Evolutionary conservation across 1,284 basidiomycete genomes (phyloP).

Genomic region (Meira nashicola): DNA sequence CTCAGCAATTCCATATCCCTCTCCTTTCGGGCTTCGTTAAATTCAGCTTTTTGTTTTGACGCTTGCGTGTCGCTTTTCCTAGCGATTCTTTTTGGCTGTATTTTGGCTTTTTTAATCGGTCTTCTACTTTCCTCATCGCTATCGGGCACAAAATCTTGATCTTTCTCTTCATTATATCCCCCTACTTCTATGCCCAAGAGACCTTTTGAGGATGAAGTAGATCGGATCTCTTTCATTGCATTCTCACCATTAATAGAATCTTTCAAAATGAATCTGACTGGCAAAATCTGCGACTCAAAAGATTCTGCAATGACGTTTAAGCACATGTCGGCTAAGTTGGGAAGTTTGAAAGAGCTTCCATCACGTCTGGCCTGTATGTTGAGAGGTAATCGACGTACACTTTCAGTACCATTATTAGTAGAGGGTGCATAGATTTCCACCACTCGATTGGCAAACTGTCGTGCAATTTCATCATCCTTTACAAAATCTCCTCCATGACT

Average conservation of each 20-base stretch:
- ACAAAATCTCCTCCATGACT: background rate
- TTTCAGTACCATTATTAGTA: background rate
- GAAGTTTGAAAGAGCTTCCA: background rate
- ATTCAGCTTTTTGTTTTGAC: background rate
- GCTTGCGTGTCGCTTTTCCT: background rate
- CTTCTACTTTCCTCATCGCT: background rate
- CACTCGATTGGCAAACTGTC: background rate
- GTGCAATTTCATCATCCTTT: background rate
- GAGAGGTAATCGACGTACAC: background rate
- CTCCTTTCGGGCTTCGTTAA: background rate
- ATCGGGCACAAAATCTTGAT: constrained; percentile 5
- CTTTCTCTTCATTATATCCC: background rate
- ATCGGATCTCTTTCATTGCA: background rate
- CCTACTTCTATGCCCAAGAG: background rate
- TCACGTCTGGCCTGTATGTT: background rate
- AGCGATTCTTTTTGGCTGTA: background rate
- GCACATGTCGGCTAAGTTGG: background rate
- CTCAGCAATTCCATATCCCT: constrained; percentile 3
- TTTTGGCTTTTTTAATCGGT: background rate
- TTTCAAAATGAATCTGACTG: background rate
- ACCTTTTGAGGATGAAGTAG: background rate
- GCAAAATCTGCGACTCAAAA: background rate
- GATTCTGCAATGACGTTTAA: background rate
- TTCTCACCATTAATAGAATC: background rate
- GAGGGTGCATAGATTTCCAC: constrained; percentile 4